Evolutionary conservation across 2,329 filamentous ascomycete species (phyloP).

Genomic region (Gyromitra esculenta): DNA sequence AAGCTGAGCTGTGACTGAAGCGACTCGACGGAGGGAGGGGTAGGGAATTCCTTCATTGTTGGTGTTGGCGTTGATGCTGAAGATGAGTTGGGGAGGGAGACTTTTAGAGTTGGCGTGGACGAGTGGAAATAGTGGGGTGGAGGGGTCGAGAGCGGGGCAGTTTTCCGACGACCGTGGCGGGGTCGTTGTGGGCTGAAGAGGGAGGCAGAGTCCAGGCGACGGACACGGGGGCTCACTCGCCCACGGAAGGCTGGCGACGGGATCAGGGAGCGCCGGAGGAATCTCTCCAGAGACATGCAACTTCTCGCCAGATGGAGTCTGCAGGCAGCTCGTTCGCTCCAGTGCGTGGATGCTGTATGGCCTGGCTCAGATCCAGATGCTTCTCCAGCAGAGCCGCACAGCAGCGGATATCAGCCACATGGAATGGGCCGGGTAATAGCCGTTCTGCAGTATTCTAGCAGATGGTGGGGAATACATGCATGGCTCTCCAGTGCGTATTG

Average conservation of each 20-base stretch:
- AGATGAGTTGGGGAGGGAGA: not conserved
- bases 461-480: no score
- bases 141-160: slow-evolving; percentile 26
- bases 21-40: slow-evolving; percentile 54
- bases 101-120: not conserved
- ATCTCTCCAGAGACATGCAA: slow-evolving; percentile 27
- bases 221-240: slow-evolving; percentile 24
- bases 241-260: slow-evolving; percentile 11
- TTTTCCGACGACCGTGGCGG: slow-evolving; percentile 24
- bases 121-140: slow-evolving; percentile 28
- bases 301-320: not conserved
- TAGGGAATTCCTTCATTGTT: slow-evolving; percentile 34
- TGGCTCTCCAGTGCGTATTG: not conserved
- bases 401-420: not conserved
- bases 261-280: not conserved
- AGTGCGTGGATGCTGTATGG: not conserved
- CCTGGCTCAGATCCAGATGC: not conserved
- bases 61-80: not conserved
- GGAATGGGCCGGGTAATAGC: not conserved
- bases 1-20: slow-evolving; percentile 56
- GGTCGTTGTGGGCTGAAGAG: slow-evolving; percentile 6
- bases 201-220: not conserved
- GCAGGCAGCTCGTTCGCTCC: not conserved
- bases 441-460: no score
- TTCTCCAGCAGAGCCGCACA: slow-evolving; percentile 11